phyloP scores from a whole-genome alignment of 495 filamentous ascomycete species.

The Aspergillus nanangensis region DNA sequence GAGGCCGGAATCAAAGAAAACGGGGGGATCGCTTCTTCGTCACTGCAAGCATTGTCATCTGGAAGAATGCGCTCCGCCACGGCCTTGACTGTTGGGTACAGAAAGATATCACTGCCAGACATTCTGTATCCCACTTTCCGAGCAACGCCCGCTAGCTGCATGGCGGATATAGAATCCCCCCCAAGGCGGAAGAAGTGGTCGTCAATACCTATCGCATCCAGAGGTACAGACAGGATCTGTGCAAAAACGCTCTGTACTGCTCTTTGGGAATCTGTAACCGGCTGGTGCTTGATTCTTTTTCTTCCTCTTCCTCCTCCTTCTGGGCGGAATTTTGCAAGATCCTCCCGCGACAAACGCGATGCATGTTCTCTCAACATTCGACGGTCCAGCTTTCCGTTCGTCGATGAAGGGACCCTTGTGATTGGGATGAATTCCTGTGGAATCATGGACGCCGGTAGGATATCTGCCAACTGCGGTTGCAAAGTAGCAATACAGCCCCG shows the following conservation, averaged over 20 bases:
- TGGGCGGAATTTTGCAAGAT: too few species aligned
- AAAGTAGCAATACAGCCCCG: too few species aligned
- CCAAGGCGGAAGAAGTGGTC: background rate
- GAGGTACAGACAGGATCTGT: background rate
- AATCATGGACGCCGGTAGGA: too few species aligned
- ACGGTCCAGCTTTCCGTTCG: too few species aligned
- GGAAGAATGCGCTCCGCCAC: background rate
- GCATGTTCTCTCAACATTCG: too few species aligned
- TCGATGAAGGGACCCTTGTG: too few species aligned
- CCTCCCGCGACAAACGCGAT: too few species aligned
- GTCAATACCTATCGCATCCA: background rate
- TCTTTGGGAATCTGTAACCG: background rate
- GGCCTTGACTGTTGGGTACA: background rate
- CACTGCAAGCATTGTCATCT: too few species aligned
- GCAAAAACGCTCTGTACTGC: background rate
- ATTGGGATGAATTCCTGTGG: too few species aligned
- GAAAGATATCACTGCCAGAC: slow-evolving; percentile 5
- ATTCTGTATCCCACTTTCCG: background rate
- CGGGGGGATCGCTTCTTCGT: slow-evolving; percentile 10
- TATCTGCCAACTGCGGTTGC: too few species aligned
- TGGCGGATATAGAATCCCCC: slow-evolving; percentile 2
- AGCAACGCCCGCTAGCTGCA: slow-evolving; percentile 1
- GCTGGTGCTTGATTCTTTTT: background rate
- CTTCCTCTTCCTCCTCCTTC: too few species aligned
- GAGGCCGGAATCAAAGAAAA: slow-evolving; percentile 18